phyloP scores from a whole-genome alignment of 257 asterid species.

The Rehmannia glutinosa region DNA sequence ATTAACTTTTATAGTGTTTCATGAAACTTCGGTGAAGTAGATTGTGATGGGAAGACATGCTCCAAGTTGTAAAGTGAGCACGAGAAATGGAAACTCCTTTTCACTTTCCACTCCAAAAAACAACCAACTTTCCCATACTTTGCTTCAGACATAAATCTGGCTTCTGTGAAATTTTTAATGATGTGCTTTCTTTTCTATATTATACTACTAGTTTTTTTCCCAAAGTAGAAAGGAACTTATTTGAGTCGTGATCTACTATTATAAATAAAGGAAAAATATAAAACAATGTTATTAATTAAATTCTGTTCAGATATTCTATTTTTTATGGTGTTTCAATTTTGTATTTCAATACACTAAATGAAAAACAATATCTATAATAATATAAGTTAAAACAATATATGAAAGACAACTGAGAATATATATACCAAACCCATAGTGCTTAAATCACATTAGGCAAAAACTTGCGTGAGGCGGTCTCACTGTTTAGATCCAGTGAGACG shows the following conservation, averaged over 20 bases:
- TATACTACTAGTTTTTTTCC: background rate
- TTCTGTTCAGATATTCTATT: too few species aligned
- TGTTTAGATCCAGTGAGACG: too few species aligned
- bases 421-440: too few species aligned
- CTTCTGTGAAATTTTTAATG: background rate
- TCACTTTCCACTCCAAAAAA: background rate
- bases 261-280: too few species aligned
- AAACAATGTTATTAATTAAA: too few species aligned
- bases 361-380: too few species aligned
- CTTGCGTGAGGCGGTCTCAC: too few species aligned
- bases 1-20: background rate
- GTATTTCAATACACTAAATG: too few species aligned
- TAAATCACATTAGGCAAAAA: too few species aligned
- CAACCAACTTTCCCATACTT: background rate
- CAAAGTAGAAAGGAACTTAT: background rate
- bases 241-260: background rate
- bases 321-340: too few species aligned
- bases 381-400: too few species aligned
- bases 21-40: conserved; percentile 13
- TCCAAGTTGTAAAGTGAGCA: conserved; percentile 18
- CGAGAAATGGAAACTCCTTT: background rate
- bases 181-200: background rate
- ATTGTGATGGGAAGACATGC: background rate
- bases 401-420: too few species aligned
- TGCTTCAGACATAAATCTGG: background rate